Evolutionary conservation across 371 early-diverging fungal species (phyloP), one percentile per base, ranked within the genome.

Genomic region (Basidiobolus heterosporus): DNA sequence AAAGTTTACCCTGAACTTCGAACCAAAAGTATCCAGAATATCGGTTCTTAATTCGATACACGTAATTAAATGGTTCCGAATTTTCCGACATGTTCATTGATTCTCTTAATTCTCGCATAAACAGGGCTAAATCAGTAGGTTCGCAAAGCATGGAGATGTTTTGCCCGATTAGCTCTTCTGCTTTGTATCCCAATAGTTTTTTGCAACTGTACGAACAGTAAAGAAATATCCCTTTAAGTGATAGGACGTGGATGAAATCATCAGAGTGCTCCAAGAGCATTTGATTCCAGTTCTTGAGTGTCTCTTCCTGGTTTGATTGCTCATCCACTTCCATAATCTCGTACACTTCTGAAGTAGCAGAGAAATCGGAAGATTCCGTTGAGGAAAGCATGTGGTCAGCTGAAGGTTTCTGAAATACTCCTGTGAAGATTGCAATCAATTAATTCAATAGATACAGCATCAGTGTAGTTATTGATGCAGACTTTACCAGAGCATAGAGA

Each of bases 21-120:
- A 78, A 47, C 66, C 78, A 80, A 41, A 75, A 58, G 48, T 74
- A 77, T 6, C 76, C 76, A 38, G 61, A 59, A 22, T 55, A 49
- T 55, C 70, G 69, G 21, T 70, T 65, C 23, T 65, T 58, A 13
- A 72, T 69, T 41, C 81, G 70, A 50, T 67, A 76, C 16, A 76
- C 55, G 11, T 75, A 53, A 48, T 66, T 65, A 40, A 78, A 55
- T 0, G 58, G 54, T 15, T 52, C 59, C 17, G 53, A 54, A 3
- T 54, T 43, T 19, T 56, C 50, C 1, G 64, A 51, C 30, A n/a
- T 30, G 20, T 60, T 55, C 4, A 57, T 3, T 6, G 67, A 51
- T 37, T 67, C 65, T 46, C 67, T 67, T n/a, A 81, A 54, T 49
- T 81, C 78, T 36, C 79, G 63, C 72, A 81, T 72, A 0, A 74